These are phyloP conservation scores for Neofusicoccum sp. DNA, from an alignment of 2,329 filamentous ascomycete species.

Conservation along the genomic window DNA sequence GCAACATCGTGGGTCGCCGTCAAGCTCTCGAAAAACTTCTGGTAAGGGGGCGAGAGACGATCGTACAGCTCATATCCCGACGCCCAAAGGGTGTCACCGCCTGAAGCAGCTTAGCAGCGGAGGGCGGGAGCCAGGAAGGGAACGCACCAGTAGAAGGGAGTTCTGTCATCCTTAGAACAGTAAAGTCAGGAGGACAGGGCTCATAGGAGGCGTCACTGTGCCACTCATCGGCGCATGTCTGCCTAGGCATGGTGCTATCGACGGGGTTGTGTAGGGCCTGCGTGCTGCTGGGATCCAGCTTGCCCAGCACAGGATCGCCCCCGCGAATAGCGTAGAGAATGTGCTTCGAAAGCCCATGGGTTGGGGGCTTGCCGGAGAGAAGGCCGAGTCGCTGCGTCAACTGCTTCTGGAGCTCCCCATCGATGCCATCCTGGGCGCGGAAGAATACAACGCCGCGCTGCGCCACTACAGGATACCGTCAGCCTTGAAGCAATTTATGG, in stretches of 20 bases:
- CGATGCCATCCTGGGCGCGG: slow-evolving; percentile 49
- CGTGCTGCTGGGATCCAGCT: slow-evolving; percentile 28
- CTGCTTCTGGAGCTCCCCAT: slow-evolving; percentile 52
- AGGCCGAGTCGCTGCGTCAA: slow-evolving; percentile 56
- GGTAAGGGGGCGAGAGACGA: not conserved
- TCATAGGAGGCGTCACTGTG: slow-evolving; percentile 48
- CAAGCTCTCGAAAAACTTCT: slow-evolving; percentile 23
- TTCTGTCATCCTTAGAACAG: slow-evolving; percentile 35
- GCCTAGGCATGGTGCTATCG: slow-evolving; percentile 20
- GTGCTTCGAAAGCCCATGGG: slow-evolving; percentile 60
- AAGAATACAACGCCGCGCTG: slow-evolving; percentile 56
- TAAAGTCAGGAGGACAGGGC: slow-evolving; percentile 40
- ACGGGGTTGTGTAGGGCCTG: slow-evolving; percentile 31
- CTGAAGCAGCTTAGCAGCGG: too few relatives aligned
- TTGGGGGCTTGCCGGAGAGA: slow-evolving; percentile 55
- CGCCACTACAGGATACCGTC: slow-evolving; percentile 40
- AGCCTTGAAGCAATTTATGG: slow-evolving; percentile 19
- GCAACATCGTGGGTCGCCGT: slow-evolving; percentile 26
- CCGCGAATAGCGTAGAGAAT: slow-evolving; percentile 50
- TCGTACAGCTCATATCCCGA: slow-evolving; percentile 42
- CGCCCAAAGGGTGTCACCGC: slow-evolving; percentile 44
- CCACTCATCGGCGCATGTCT: slow-evolving; percentile 49
- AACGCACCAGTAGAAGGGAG: slow-evolving; percentile 34
- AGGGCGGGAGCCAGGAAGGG: too few relatives aligned
- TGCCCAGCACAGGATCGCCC: slow-evolving; percentile 37